phyloP scores from a whole-genome alignment of 768 basidiomycete genomes.

The Leucocoprinus birnbaumii region DNA sequence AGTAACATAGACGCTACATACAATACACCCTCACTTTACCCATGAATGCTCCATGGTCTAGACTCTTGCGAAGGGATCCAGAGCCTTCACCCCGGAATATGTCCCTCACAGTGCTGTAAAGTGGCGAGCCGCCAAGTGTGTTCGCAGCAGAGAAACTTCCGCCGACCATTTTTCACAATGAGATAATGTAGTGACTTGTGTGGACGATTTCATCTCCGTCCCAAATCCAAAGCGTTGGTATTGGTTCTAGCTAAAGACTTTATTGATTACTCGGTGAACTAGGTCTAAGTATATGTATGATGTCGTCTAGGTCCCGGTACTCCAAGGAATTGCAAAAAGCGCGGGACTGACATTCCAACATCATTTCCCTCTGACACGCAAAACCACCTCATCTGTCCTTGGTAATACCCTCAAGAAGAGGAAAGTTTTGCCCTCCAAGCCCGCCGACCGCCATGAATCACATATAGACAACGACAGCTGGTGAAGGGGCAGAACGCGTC shows the following conservation, averaged over 20 bases:
- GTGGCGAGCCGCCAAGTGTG: neutral
- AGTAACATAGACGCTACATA: too few relatives aligned
- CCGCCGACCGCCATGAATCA: conserved; percentile 16
- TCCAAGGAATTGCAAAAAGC: conserved; percentile 9
- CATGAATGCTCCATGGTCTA: too few relatives aligned
- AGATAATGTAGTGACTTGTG: neutral
- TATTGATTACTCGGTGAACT: too few relatives aligned
- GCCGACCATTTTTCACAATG: neutral
- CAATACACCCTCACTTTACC: too few relatives aligned
- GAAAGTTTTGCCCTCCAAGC: conserved; percentile 20
- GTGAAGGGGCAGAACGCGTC: conserved; percentile 15
- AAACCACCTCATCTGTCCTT: conserved; percentile 27
- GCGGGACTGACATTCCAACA: conserved; percentile 23
- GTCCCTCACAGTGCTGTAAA: neutral
- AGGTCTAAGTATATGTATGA: conserved; percentile 21
- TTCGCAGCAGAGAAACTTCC: neutral
- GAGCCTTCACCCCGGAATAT: too few relatives aligned
- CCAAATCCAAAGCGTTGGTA: neutral
- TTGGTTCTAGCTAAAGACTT: neutral
- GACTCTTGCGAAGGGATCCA: too few relatives aligned
- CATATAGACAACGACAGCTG: conserved; percentile 18
- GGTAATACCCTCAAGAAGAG: conserved; percentile 21
- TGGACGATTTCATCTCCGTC: too few relatives aligned
- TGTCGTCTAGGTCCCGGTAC: conserved; percentile 25
- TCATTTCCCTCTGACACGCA: conserved; percentile 23